Percentiles rank a stretch among this genome's conserved stretches.
Conservation (phyloP, 2,329 filamentous ascomycete genomes). For the Penicillium sp. region DNA sequence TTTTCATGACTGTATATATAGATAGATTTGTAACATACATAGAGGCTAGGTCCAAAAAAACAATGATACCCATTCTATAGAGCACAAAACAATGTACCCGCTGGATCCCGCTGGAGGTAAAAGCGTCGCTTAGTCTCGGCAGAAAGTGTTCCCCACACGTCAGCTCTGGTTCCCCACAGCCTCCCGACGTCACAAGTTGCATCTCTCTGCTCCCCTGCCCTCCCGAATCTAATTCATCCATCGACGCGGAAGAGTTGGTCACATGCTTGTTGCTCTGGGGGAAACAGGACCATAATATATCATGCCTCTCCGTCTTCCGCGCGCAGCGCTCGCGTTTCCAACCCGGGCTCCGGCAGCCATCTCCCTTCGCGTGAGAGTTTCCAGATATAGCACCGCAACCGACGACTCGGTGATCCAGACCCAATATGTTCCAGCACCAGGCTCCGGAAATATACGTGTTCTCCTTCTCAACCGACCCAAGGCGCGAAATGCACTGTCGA, state of each 20-base stretch:
- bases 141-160: constrained; percentile 16
- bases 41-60: constrained; percentile 13
- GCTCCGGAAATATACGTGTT: constrained; percentile 82
- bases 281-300: constrained; percentile 19
- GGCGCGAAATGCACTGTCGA: constrained; percentile 90
- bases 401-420: constrained; percentile 62
- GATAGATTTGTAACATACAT: constrained; percentile 24
- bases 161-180: constrained; percentile 20
- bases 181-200: constrained; percentile 12
- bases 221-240: not conserved
- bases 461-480: constrained; percentile 84
- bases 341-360: constrained; percentile 26
- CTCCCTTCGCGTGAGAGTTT: constrained; percentile 35
- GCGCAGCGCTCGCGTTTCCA: constrained; percentile 31
- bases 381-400: constrained; percentile 40
- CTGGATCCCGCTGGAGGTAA: not conserved
- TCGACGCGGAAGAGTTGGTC: not conserved
- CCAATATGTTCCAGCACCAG: constrained; percentile 75
- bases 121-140: constrained; percentile 26
- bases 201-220: not conserved
- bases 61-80: constrained; percentile 22
- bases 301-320: constrained; percentile 40
- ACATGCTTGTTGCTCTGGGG: not conserved
- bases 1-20: constrained; percentile 25
- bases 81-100: not conserved